Evolutionary conservation across 768 basidiomycete species (phyloP).

Genomic region (Leccinum subtestaceum): DNA sequence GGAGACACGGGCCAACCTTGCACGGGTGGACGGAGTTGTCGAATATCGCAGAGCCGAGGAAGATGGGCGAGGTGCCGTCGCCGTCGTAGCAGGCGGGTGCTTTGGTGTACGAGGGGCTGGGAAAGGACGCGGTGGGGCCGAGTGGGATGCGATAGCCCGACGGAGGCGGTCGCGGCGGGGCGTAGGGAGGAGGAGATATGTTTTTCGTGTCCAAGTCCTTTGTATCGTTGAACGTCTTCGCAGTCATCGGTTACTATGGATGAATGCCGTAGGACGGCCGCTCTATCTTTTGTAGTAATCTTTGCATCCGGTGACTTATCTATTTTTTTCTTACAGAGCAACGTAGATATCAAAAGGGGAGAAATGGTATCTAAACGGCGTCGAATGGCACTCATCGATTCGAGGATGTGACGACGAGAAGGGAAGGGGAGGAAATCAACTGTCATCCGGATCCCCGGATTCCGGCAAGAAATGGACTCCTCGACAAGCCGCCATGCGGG

Average conservation of each 20-base stretch:
- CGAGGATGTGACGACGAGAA: too few species aligned
- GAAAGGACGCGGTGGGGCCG: slow-evolving; percentile 37
- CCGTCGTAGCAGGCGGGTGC: slow-evolving; percentile 54
- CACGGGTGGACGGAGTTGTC: slow-evolving; percentile 72
- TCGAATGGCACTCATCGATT: too few species aligned
- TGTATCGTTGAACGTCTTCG: slow-evolving; percentile 1
- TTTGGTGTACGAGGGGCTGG: slow-evolving; percentile 41
- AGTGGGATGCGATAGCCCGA: slow-evolving; percentile 69
- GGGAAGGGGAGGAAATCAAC: too few species aligned
- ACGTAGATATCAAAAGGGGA: slow-evolving; percentile 15
- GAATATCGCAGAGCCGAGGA: slow-evolving; percentile 71
- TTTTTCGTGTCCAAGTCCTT: slow-evolving; percentile 12
- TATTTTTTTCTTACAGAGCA: background rate
- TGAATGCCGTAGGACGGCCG: too few species aligned
- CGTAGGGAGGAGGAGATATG: slow-evolving; percentile 21
- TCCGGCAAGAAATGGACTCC: slow-evolving; percentile 4
- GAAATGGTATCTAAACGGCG: too few species aligned
- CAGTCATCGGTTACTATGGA: too few species aligned
- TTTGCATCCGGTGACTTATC: background rate
- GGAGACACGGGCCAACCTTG: slow-evolving; percentile 68
- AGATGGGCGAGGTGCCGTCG: slow-evolving; percentile 59
- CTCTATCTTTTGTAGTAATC: too few species aligned
- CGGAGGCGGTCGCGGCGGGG: slow-evolving; percentile 39
- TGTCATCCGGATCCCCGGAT: too few species aligned
- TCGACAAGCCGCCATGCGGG: slow-evolving; percentile 14